Evolutionary conservation across 78 protist species (phyloP), one percentile per base, ranked within the genome.

Genomic region (Parvularia atlantis): DNA sequence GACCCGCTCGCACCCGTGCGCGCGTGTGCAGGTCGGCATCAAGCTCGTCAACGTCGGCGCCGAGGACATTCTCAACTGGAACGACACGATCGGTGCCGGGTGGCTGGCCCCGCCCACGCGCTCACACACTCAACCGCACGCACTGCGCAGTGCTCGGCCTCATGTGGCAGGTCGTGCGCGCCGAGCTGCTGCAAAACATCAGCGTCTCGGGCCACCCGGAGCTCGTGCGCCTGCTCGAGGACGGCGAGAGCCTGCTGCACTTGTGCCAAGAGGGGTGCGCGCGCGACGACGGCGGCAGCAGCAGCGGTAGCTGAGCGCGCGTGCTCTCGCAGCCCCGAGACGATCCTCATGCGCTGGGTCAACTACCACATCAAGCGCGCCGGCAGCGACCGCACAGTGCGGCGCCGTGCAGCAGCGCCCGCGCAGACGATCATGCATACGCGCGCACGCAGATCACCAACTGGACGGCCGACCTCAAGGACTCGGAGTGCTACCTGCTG

Each of bases 131-230:
- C n/a, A n/a, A n/a, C n/a, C n/a, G n/a, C n/a, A n/a, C n/a, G n/a
- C n/a, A n/a, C n/a, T n/a, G n/a, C n/a, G n/a, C n/a, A n/a, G 71
- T 81, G 35, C 76, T 78, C 6, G 86, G 87, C 11, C 46, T 85
- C 28, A 0, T 83, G 4, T 85, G 90, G 90, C 90, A 85, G 73
- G 11, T 84, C 11, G 36, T 58, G 40, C 66, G 57, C 44, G 4
- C 69, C 26, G 66, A 19, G 24, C 66, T 85, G 69, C 58, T 78
- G 35, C 0, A 30, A 37, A 24, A 14, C 28, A 73, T 85, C 76
- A 73, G 57, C 43, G 39, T 85, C 57, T 1, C 0, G 14, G 24
- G 10, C 28, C 80, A 79, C 65, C 90, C 90, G 22, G 83, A 73
- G 50, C 76, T 85, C 31, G 39, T 58, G 67, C 82, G 73, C 10